These are phyloP conservation scores for Trapa bicornis DNA, from an alignment of 345 rosid species.

Conservation along the genomic window DNA sequence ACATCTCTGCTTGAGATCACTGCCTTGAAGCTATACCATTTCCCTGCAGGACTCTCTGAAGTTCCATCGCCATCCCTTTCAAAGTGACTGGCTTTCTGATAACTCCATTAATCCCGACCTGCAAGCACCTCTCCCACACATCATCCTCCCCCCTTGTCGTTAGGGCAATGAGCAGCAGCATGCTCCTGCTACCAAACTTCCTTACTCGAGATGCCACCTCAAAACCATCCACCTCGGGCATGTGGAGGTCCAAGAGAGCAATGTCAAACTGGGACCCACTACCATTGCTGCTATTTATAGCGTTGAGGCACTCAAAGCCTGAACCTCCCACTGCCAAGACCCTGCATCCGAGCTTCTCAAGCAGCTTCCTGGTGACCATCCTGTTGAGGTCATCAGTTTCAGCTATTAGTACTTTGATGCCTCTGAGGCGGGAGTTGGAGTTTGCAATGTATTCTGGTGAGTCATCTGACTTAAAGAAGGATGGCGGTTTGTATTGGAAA, in stretches of 20 bases:
- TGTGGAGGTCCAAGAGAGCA: slow-evolving; percentile 68
- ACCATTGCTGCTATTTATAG: slow-evolving; percentile 24
- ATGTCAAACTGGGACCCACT: slow-evolving; percentile 26
- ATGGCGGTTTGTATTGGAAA: slow-evolving; percentile 43
- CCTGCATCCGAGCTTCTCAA: slow-evolving; percentile 69
- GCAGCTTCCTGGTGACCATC: slow-evolving; percentile 63
- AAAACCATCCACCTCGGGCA: slow-evolving; percentile 68
- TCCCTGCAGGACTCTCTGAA: slow-evolving; percentile 49
- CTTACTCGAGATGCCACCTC: slow-evolving; percentile 71
- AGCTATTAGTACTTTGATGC: slow-evolving; percentile 58
- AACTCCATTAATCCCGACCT: slow-evolving; percentile 70
- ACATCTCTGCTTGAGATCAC: too few relatives aligned
- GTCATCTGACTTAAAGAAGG: slow-evolving; percentile 34
- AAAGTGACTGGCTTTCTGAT: slow-evolving; percentile 59
- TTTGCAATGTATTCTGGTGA: slow-evolving; percentile 33
- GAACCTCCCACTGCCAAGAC: slow-evolving; percentile 58
- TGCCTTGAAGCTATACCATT: slow-evolving; percentile 3
- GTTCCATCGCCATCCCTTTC: slow-evolving; percentile 59
- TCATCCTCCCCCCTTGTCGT: slow-evolving; percentile 47
- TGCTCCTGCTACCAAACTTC: slow-evolving; percentile 39
- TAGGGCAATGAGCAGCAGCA: slow-evolving; percentile 64
- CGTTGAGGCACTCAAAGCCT: slow-evolving; percentile 62
- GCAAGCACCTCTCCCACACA: slow-evolving; percentile 49
- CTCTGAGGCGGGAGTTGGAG: slow-evolving; percentile 50
- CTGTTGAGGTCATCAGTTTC: slow-evolving; percentile 66